Evolutionary conservation across 2,329 filamentous ascomycete genomes (phyloP).

Genomic region (Ceratocystis huliohia): DNA sequence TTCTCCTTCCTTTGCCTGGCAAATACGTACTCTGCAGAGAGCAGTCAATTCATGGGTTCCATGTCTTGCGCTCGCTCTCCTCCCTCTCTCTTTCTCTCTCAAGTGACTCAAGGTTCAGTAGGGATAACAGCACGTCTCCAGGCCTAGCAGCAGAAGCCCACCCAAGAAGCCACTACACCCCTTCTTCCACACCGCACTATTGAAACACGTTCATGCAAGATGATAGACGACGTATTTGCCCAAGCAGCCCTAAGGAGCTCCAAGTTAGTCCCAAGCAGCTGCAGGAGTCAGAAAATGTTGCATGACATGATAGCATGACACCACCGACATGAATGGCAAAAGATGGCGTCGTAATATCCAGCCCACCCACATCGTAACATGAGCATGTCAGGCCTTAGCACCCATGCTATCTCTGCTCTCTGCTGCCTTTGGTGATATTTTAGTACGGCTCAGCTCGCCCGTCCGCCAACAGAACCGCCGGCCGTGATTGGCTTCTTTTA

Average conservation of each 20-base stretch:
- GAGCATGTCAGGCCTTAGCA: background rate
- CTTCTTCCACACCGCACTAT: background rate
- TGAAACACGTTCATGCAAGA: background rate
- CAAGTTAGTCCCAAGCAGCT: no score
- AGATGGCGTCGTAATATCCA: background rate
- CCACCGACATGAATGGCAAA: background rate
- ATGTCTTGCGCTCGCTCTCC: background rate
- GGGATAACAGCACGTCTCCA: background rate
- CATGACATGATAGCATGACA: background rate
- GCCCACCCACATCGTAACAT: background rate
- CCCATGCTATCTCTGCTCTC: background rate
- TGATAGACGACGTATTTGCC: background rate
- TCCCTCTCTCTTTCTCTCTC: background rate
- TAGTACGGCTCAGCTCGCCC: background rate
- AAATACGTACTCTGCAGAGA: background rate
- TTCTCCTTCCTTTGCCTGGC: background rate
- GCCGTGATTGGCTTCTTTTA: background rate
- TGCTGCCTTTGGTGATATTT: conserved; percentile 1
- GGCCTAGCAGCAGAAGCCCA: background rate
- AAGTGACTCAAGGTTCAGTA: background rate
- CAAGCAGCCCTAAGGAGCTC: background rate
- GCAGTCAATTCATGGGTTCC: background rate
- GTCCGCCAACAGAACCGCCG: background rate
- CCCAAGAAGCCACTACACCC: background rate
- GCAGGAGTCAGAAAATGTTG: background rate